Evolutionary conservation across 306 rosid genomes (phyloP), one percentile per base, ranked within the genome.

Genomic region (Quercus dentata): DNA sequence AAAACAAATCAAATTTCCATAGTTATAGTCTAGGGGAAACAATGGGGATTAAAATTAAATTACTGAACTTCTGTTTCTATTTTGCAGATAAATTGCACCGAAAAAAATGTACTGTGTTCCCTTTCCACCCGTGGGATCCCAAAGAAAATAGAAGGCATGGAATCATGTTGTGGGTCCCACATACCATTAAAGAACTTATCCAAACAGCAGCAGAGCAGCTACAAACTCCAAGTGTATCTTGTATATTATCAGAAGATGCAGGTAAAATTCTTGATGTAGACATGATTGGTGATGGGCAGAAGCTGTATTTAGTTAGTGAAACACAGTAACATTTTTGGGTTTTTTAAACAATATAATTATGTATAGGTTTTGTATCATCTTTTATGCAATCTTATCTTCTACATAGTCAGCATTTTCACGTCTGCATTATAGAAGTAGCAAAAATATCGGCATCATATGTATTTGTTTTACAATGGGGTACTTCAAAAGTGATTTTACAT

Each of bases 101-200:
- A 6, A 91, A 80, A 82, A 95, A 91, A 78, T 95, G 98, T 83
- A 95, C 99, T 0, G 89, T 95, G 20, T 91, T 91, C 79, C 94
- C 98, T 54, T 95, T 83, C 85, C 97, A 91, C 61, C 98, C 99
- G 0, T 91, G 97, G 97, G 97, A 81, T 82, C 85, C 90, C 51
- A 79, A 83, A 84, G 97, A 95, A 63, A 52, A 63, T 21, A 88
- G 88, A 83, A 90, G 79, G 82, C 77, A 85, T 20, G 99, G 99
- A 44, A 90, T 93, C 69, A 92, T 93, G 57, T 72, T 90, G 73
- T 91, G 98, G 97, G 65, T 93, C 56, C 98, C 99, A 33, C 85
- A 33, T 58, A 78, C 92, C 30, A 86, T 91, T 21, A 88, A 89
- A 87, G 94, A 91, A 82, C 92, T 95, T 72, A 84, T 93, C 62